Evolutionary conservation across 164 flowering plant species (phyloP), one percentile per base, ranked within the genome.

Genomic region (Dillenia turbinata): DNA sequence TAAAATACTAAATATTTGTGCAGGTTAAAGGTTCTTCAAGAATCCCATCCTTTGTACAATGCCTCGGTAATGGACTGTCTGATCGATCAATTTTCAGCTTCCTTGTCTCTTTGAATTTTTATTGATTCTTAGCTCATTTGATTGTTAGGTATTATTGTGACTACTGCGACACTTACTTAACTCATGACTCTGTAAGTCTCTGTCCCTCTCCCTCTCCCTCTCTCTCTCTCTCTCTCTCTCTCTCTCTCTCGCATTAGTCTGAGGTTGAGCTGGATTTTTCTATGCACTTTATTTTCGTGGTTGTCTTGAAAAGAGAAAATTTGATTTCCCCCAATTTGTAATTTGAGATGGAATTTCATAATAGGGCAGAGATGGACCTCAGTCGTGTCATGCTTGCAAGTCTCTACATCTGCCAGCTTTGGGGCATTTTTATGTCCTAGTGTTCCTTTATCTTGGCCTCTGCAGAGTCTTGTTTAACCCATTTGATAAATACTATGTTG

Each of bases 91-190:
- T 44, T 47, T 55, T 54, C 2, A 46, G 14, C 22, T 48, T 49
- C 17, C 16, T 52, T 26, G 5, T 50, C 9, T 33, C 2, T 24
- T 54, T 46, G 11, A 22, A 12, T 26, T 8, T 59, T 48, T 33
- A 24, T 51, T n/a, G 10, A 60, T 57, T 52, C 1, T 19, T 46
- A 15, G 3, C 15, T 52, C 40, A 8, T 10, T 70, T 61, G 53
- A 16, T 44, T 56, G 63, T 12, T 81, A 88, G 96, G 79, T 90
- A 90, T 47, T 84, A 92, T 62, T 92, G 98, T 67, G 98, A 93
- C 60, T 93, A 93, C 56, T 94, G 99, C 56, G 99, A 94, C 68
- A 91, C 97, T 51, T 94, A 91, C 71, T 65, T 91, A 77, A 94
- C 99, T 9, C 99, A 92, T 65, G 97, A 94, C 78, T 91, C 99